Evolutionary conservation across 106 monocot genomes (phyloP).

Genomic region (Dactylorhiza incarnata): DNA sequence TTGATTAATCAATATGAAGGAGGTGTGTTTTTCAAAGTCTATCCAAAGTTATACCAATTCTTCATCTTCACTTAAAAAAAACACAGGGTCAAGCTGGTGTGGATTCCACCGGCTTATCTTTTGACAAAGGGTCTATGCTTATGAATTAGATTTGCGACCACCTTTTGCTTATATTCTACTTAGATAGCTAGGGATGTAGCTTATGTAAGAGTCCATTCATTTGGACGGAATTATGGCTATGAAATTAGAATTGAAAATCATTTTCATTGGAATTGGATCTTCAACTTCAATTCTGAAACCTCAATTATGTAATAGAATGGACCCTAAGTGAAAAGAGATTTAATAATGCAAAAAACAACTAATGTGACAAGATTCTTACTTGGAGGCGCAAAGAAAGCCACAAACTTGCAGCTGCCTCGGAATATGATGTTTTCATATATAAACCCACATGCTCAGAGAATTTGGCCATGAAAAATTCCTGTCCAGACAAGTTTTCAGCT

Average conservation of each 20-base stretch:
- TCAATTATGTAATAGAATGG: too few species aligned
- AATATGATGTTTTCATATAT: slow-evolving; percentile 85
- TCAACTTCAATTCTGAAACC: too few species aligned
- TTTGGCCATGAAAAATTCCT: slow-evolving; percentile 77
- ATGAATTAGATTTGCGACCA: neutral
- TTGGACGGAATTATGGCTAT: too few species aligned
- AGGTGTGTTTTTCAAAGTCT: neutral
- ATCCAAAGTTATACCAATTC: too few species aligned
- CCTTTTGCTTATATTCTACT: slow-evolving; percentile 1
- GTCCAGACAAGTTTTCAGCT: slow-evolving; percentile 15
- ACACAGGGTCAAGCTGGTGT: neutral
- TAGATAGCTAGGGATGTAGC: neutral
- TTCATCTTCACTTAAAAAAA: neutral
- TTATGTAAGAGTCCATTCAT: too few species aligned
- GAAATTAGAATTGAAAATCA: too few species aligned
- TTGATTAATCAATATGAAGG: too few species aligned
- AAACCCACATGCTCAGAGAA: slow-evolving; percentile 57
- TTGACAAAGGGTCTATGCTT: neutral
- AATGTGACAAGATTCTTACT: slow-evolving; percentile 33
- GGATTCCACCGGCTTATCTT: neutral
- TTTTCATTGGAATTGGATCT: too few species aligned
- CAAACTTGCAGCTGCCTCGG: slow-evolving; percentile 70
- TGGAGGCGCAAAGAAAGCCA: slow-evolving; percentile 98
- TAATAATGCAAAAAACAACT: neutral
- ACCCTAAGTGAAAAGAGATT: neutral